Base-by-base conservation (phyloP, 768 basidiomycete species). In the Goffeauzyma gilvescens region DNA sequence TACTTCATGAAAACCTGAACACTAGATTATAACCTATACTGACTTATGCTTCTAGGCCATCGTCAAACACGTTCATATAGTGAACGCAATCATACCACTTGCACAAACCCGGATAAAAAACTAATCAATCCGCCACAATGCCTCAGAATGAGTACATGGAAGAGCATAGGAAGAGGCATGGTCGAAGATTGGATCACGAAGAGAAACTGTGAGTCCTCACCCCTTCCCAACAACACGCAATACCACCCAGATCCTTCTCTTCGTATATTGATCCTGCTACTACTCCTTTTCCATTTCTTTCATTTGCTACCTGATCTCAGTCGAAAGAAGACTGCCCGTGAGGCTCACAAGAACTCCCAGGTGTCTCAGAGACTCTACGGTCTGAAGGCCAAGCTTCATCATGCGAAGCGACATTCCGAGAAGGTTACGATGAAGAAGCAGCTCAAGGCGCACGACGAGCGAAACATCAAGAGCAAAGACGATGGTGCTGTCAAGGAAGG, bases 381-480 rank as follows among this genome's bases (percentile, higher is more conserved):
- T 65, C 70, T 93, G 53, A 95, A 90, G 68, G 93, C 87, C 51
- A 98, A 98, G 66, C 71, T 96, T n/a, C 77, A 95, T 6, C 93
- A 98, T 58, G 84, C 85, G 27, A 89, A 80, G 64, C 80, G 90
- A 47, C 85, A 96, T 68, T 76, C 84, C 23, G 84, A 98, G 67
- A 98, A 96, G 69, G 85, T 98, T 33, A 85, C 87, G 58, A 80
- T 98, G 68, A 90, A 86, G 68, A 98, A 96, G 71, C 89, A 86
- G n/a, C 79, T 98, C 65, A 95, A 93, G 65, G 87, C 87, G 8
- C 93, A 98, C 69, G 93, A 98, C 67, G 90, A 96, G 65, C 80
- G 93, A 49, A 87, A 96, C 59, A 76, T 95, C 69, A 98, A 96
- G 68, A 81, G 89, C 59, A 73, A 83, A 33, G 87, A 90, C 62